A percentile compares a stretch with the other conserved stretches of the same genome.
Evolutionary conservation across 805 yeast genomes (phyloP).

Genomic region (Ogataea glucozyma): DNA sequence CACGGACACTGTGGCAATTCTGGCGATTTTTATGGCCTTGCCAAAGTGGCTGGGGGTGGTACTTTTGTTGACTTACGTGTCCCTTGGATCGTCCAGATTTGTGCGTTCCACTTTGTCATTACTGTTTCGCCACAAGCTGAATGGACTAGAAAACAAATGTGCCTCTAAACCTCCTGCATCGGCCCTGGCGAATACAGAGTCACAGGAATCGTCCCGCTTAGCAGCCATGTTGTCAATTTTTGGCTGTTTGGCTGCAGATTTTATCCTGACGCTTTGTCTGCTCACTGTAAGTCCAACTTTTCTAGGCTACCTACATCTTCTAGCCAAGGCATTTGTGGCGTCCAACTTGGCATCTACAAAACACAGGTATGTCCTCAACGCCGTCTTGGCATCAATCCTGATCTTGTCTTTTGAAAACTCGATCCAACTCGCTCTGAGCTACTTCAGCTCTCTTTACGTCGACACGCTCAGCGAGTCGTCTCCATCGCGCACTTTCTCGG

Average conservation of each 20-base stretch:
- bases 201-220: conserved; percentile 1
- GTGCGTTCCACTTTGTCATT: conserved; percentile 31
- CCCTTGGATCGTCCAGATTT: conserved; percentile 30
- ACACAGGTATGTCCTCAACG: conserved; percentile 31
- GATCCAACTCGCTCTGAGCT: conserved; percentile 3
- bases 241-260: conserved; percentile 20
- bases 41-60: conserved; percentile 32
- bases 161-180: neutral
- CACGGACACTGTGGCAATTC: conserved; percentile 31
- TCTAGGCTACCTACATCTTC: conserved; percentile 29
- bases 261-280: conserved; percentile 19
- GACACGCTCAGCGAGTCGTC: conserved; percentile 3
- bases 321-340: conserved; percentile 38
- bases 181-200: neutral
- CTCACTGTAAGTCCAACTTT: conserved; percentile 26
- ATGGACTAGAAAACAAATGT: conserved; percentile 18
- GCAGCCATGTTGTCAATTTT: conserved; percentile 13
- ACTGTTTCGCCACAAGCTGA: conserved; percentile 28
- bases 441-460: conserved; percentile 4
- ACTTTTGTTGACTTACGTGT: conserved; percentile 22
- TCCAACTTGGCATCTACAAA: conserved; percentile 34
- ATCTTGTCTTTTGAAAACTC: conserved; percentile 14
- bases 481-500: conserved; percentile 3
- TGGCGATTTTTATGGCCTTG: conserved; percentile 27
- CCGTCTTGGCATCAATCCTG: conserved; percentile 28